Conservation (phyloP, 805 yeast species). For the Candida succiphila region DNA sequence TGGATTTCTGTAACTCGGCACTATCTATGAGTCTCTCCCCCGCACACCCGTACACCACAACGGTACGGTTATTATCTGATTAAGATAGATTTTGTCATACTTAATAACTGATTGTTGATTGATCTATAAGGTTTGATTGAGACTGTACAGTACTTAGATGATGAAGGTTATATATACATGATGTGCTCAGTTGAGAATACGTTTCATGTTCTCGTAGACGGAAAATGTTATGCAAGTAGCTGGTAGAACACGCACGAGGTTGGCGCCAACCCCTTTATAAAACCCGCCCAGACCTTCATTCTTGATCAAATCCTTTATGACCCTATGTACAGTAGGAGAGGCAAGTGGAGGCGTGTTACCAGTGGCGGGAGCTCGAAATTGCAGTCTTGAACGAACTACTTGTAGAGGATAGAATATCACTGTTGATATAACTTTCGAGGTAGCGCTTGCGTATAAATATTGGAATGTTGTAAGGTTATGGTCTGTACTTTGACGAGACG, state of each 20-base stretch:
- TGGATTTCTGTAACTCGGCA: too few species aligned
- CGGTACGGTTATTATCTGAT: too few species aligned
- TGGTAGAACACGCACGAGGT: slow-evolving; percentile 76
- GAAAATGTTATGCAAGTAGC: slow-evolving; percentile 87
- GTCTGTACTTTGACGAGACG: slow-evolving; percentile 4
- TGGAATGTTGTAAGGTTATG: slow-evolving; percentile 36
- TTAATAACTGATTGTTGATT: too few species aligned
- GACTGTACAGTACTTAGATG: too few species aligned
- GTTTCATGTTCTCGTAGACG: slow-evolving; percentile 61
- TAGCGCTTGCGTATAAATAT: slow-evolving; percentile 56
- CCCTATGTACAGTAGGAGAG: slow-evolving; percentile 19
- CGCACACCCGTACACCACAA: too few species aligned
- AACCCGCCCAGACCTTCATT: slow-evolving; percentile 58
- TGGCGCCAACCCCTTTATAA: slow-evolving; percentile 77
- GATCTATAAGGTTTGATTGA: too few species aligned
- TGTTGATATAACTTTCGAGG: slow-evolving; percentile 62
- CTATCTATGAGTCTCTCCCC: too few species aligned
- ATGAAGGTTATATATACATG: too few species aligned
- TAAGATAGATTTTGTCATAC: too few species aligned
- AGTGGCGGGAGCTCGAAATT: slow-evolving; percentile 26
- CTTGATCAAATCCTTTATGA: slow-evolving; percentile 29
- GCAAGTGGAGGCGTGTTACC: slow-evolving; percentile 10
- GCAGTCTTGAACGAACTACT: slow-evolving; percentile 69
- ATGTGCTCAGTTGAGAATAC: too few species aligned
- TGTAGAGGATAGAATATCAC: slow-evolving; percentile 74